phyloP scores from a whole-genome alignment of 140 eudicot species.

The Senecio squalidus region DNA sequence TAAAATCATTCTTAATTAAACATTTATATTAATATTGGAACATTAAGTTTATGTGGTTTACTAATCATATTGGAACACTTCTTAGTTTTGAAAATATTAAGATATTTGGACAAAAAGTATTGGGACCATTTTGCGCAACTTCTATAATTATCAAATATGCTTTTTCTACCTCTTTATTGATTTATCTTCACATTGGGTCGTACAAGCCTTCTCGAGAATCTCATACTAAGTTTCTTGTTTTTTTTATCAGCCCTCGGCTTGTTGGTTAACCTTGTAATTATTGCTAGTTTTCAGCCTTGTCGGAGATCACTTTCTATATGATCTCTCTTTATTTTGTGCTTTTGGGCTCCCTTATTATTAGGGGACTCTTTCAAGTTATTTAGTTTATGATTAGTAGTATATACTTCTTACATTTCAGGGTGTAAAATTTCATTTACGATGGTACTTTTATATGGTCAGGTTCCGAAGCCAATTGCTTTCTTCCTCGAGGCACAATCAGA shows the following conservation, averaged over 20 bases:
- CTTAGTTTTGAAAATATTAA: too few species aligned
- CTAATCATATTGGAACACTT: too few species aligned
- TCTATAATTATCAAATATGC: too few species aligned
- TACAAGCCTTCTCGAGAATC: constrained; percentile 3
- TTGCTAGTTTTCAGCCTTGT: not conserved
- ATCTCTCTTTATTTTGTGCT: constrained; percentile 5
- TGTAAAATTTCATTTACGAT: constrained; percentile 2
- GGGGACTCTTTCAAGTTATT: not conserved
- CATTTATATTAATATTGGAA: too few species aligned
- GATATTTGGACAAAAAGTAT: too few species aligned
- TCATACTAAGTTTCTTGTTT: not conserved
- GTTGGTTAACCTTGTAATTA: constrained; percentile 10
- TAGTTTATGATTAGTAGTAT: not conserved
- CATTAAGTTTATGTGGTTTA: too few species aligned
- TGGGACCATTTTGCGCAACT: too few species aligned
- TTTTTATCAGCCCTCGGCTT: constrained; percentile 2
- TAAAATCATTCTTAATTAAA: too few species aligned
- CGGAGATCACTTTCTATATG: not conserved
- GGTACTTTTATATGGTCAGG: constrained; percentile 45
- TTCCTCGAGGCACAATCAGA: constrained; percentile 67
- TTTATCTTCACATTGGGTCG: not conserved
- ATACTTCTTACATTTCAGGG: constrained; percentile 8
- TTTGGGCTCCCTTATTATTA: too few species aligned
- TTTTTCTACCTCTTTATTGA: not conserved
- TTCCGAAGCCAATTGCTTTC: constrained; percentile 84